Evolutionary conservation across 371 early-diverging fungal genomes (phyloP).

Genomic region (Rhizomucor pusillus): DNA sequence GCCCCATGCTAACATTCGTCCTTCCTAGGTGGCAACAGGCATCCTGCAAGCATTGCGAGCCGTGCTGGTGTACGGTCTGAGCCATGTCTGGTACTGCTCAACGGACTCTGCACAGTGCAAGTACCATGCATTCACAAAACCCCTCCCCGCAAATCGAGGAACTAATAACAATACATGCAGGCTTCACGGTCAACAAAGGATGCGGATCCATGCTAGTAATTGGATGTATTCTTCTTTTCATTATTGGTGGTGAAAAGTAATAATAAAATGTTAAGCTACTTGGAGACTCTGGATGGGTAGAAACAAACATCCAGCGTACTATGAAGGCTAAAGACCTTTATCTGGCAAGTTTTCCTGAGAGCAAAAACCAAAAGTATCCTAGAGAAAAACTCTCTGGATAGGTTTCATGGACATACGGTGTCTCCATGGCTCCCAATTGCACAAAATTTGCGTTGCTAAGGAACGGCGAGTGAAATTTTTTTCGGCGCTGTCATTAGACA

Average conservation of each 20-base stretch:
- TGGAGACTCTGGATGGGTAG: conserved; percentile 45
- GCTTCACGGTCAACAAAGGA: conserved; percentile 50
- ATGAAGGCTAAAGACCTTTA: conserved; percentile 29
- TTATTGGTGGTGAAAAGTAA: conserved; percentile 12
- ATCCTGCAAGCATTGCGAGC: conserved; percentile 65
- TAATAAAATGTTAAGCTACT: conserved; percentile 34
- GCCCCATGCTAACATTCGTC: not conserved
- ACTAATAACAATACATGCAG: conserved; percentile 5
- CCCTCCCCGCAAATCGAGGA: too few species aligned
- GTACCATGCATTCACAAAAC: conserved; percentile 3
- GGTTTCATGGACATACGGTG: too few species aligned
- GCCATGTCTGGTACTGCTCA: conserved; percentile 62
- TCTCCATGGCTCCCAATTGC: too few species aligned
- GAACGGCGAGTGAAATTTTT: too few species aligned
- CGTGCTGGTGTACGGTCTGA: conserved; percentile 64
- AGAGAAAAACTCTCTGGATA: conserved; percentile 38
- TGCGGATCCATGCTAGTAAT: conserved; percentile 44
- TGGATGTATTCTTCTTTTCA: conserved; percentile 47
- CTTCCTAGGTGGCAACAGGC: conserved; percentile 54
- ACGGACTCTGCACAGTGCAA: conserved; percentile 63
- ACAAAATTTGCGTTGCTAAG: too few species aligned
- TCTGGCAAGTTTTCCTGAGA: too few species aligned
- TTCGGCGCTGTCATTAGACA: too few species aligned
- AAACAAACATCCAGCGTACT: conserved; percentile 37
- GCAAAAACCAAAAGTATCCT: not conserved